A percentile compares a stretch with the other conserved stretches of the same genome.
Conservation (phyloP, 2,329 filamentous ascomycete genomes). For the Metarhizium robertsii region DNA sequence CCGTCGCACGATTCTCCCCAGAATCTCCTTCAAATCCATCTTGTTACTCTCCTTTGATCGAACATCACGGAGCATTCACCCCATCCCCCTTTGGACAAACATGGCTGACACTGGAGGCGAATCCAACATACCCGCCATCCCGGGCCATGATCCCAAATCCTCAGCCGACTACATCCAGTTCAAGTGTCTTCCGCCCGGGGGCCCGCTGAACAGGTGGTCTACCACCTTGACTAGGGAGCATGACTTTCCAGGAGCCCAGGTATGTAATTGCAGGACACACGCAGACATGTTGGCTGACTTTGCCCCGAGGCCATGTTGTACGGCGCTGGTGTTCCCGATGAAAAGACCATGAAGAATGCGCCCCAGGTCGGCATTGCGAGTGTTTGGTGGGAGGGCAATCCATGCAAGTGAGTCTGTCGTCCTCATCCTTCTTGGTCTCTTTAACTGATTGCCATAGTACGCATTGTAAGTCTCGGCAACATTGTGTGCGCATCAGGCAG, state of each 20-base stretch:
- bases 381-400: constrained; percentile 97
- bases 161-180: constrained; percentile 46
- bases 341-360: constrained; percentile 77
- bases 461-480: constrained; percentile 26
- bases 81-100: neutral
- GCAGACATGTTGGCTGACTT: neutral
- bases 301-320: constrained; percentile 75
- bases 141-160: constrained; percentile 31
- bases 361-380: constrained; percentile 86
- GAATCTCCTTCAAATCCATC: no score
- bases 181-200: constrained; percentile 39
- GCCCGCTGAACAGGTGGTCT: constrained; percentile 73
- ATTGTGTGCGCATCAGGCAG: neutral
- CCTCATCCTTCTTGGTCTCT: no score
- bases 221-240: constrained; percentile 72
- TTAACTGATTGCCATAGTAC: constrained; percentile 18
- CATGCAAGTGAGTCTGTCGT: constrained; percentile 67
- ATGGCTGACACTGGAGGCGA: constrained; percentile 17
- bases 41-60: no score
- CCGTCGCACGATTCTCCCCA: no score
- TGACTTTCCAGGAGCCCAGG: constrained; percentile 88
- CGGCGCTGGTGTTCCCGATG: constrained; percentile 77
- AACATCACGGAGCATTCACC: no score
- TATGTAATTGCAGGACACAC: constrained; percentile 22
- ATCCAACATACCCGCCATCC: constrained; percentile 10